Base-by-base conservation (phyloP, 176 grass and related monocot species). In the Oryza australiensis region DNA sequence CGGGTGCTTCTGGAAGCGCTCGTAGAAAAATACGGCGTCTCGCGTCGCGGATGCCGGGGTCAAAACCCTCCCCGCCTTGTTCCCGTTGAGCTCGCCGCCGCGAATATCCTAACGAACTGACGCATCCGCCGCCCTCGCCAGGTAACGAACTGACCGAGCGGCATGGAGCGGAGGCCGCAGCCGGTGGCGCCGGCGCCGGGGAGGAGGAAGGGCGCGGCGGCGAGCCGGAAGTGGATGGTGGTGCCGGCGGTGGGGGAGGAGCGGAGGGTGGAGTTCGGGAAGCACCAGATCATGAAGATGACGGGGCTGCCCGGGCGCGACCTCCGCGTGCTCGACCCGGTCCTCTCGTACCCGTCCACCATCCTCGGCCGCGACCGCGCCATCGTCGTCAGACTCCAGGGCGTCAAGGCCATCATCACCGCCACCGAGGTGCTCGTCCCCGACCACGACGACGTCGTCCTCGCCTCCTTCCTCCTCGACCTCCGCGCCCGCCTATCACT, bases 271-370 rank as follows among this genome's bases (percentile, higher is more conserved):
- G 88, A 93, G 88, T 85, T 93, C 37, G 88, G 88, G 26, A 84
- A 91, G 84, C 77, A 97, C 74, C 91, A 73, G 76, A 90, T 98
- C 86, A 98, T 94, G 95, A 79, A 80, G 33, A 87, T 89, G 73
- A 98, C 95, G 79, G 90, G 92, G 18, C 86, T 98, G 16, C 95
- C 90, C 2, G 87, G 79, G 33, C 95, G 95, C 18, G 95, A 98
- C 79, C 86, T 94, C 40, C 85, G 95, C 30, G 42, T 91, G 49
- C 95, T 98, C 33, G 95, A 98, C 33, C 90, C 90, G n/a, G 16
- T 78, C 24, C 92, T 97, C 77, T 57, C 90, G n/a, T 94, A 90
- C 89, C 95, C 90, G 5, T 98, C 95, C 65, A 91, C 90, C 18
- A 93, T 98, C 74, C 79, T 98, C 16, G 92, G 88, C 40, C 87